Evolutionary conservation across 345 rosid species (phyloP).

Genomic region (Kernera saxatilis): DNA sequence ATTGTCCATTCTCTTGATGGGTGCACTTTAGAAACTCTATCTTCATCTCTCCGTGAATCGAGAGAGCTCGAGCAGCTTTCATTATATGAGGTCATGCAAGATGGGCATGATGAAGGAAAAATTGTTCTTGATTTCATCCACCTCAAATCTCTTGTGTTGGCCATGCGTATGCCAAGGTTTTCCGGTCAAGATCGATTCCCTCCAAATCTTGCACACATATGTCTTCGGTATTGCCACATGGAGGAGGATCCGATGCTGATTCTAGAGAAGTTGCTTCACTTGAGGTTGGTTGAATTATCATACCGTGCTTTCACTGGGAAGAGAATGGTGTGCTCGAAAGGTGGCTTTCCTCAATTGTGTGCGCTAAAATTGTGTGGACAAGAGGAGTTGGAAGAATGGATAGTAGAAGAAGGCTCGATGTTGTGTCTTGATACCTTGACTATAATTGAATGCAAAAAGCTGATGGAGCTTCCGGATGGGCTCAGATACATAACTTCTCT

Average conservation of each 20-base stretch:
- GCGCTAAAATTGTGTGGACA: too few relatives aligned
- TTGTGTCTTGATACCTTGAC: conserved; percentile 23
- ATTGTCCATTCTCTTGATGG: not conserved
- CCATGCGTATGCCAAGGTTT: conserved; percentile 17
- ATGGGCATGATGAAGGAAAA: not conserved
- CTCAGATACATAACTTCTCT: not conserved
- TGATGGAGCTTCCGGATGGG: conserved; percentile 33
- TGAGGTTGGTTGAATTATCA: conserved; percentile 12
- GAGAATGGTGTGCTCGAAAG: conserved; percentile 19
- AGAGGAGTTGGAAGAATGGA: conserved; percentile 27
- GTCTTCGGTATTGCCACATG: conserved; percentile 12
- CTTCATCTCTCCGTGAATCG: conserved; percentile 3
- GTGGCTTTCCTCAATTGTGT: too few relatives aligned
- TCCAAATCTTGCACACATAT: conserved; percentile 29
- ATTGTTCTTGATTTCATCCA: not conserved
- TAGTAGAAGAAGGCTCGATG: conserved; percentile 29
- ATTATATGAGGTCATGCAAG: not conserved
- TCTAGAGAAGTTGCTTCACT: conserved; percentile 33
- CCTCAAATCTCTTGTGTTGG: conserved; percentile 18
- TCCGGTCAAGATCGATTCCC: conserved; percentile 31
- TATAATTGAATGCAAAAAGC: conserved; percentile 21
- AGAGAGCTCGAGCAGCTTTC: not conserved
- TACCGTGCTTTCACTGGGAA: conserved; percentile 26
- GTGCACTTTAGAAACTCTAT: not conserved
- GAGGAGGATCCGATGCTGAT: conserved; percentile 40